Conservation (phyloP, 2,329 filamentous ascomycete species). For the Colletotrichum tropicicola region DNA sequence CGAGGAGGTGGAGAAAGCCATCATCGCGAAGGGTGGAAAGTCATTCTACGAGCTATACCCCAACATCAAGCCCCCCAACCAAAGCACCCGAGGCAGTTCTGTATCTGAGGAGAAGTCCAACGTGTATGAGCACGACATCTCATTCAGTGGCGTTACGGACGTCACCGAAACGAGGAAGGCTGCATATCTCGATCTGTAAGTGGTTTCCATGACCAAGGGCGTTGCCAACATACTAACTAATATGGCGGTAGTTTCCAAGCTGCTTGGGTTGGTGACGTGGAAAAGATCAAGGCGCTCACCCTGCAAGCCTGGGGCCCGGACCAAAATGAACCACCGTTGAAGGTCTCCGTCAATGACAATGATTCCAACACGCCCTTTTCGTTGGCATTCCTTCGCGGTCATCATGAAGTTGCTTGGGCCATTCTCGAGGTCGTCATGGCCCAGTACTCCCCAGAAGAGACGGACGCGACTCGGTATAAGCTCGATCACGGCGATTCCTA, state of each 20-base stretch:
- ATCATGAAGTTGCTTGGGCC: constrained; percentile 68
- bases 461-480: constrained; percentile 59
- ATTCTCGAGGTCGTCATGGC: constrained; percentile 76
- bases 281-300: constrained; percentile 72
- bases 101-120: constrained; percentile 35
- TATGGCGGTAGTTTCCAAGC: constrained; percentile 69
- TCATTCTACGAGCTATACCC: constrained; percentile 73
- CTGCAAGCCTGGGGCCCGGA: constrained; percentile 65
- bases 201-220: constrained; percentile 21
- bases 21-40: constrained; percentile 71
- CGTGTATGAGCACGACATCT: constrained; percentile 58
- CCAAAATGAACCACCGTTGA: constrained; percentile 66
- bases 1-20: constrained; percentile 59
- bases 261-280: constrained; percentile 74
- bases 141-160: constrained; percentile 62
- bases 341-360: constrained; percentile 67
- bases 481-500: constrained; percentile 48
- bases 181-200: constrained; percentile 72
- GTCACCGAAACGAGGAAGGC: constrained; percentile 62
- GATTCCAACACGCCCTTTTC: constrained; percentile 68
- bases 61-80: constrained; percentile 44
- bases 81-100: neutral
- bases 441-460: constrained; percentile 70
- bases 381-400: constrained; percentile 72
- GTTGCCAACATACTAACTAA: constrained; percentile 33